A percentile compares a stretch with the other conserved stretches of the same genome.
These are phyloP conservation scores for Blastomyces silverae DNA, from an alignment of 2,329 filamentous ascomycete genomes.

Conservation along the genomic window DNA sequence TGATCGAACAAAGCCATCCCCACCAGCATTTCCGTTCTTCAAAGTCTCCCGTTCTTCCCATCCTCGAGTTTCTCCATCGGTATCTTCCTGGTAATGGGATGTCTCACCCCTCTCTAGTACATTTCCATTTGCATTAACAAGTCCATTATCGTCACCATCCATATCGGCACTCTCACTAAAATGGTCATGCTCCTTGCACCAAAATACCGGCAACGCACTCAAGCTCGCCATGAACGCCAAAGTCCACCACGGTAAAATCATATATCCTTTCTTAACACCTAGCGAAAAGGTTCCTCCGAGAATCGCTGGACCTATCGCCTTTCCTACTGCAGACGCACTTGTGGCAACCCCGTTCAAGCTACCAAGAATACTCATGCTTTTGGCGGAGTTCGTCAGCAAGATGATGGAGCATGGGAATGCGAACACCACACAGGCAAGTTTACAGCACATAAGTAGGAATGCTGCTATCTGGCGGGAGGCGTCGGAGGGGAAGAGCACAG, in stretches of 20 bases:
- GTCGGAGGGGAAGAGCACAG: conserved; percentile 53
- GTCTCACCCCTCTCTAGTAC: neutral
- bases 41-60: neutral
- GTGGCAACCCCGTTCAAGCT: conserved; percentile 90
- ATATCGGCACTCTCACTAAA: conserved; percentile 39
- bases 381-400: conserved; percentile 78
- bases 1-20: neutral
- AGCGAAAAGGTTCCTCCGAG: conserved; percentile 66
- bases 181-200: conserved; percentile 67
- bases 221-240: conserved; percentile 58
- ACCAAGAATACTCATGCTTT: conserved; percentile 67
- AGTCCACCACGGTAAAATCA: conserved; percentile 75
- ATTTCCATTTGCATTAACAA: conserved; percentile 1
- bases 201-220: conserved; percentile 65
- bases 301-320: conserved; percentile 69
- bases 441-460: conserved; percentile 62
- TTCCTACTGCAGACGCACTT: conserved; percentile 69
- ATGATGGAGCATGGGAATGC: conserved; percentile 87
- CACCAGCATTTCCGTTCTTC: neutral
- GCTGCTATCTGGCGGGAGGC: conserved; percentile 53
- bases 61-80: neutral
- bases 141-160: conserved; percentile 25
- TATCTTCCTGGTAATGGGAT: neutral
- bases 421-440: conserved; percentile 70
- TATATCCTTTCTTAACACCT: conserved; percentile 67